A percentile compares a stretch with the other conserved stretches of the same genome.
These are phyloP conservation scores for Brettanomyces custersianus DNA, from an alignment of 805 yeast genomes.

Conservation along the genomic window DNA sequence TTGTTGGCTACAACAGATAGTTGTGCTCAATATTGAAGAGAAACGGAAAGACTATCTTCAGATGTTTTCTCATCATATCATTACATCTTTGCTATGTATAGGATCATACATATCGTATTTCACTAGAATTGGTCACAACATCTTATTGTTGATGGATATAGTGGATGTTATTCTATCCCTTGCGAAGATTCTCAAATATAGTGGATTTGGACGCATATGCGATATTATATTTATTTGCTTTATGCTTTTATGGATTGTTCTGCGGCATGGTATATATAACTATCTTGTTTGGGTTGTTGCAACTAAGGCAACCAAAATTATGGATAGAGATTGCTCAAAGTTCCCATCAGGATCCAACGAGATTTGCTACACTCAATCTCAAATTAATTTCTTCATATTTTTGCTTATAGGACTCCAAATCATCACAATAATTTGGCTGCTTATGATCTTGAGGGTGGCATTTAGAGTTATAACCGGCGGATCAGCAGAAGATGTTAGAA, in stretches of 20 bases:
- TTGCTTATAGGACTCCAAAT: constrained; percentile 61
- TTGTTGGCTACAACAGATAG: constrained; percentile 73
- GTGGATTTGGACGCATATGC: constrained; percentile 51
- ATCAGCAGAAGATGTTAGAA: constrained; percentile 80
- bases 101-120: constrained; percentile 72
- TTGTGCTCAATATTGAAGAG: constrained; percentile 69
- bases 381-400: constrained; percentile 39
- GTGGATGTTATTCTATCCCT: constrained; percentile 64
- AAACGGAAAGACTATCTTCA: constrained; percentile 75
- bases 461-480: constrained; percentile 59
- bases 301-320: constrained; percentile 33
- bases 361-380: constrained; percentile 41
- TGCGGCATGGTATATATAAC: constrained; percentile 69
- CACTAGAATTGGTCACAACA: constrained; percentile 70
- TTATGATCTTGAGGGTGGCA: constrained; percentile 62
- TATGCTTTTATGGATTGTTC: constrained; percentile 56
- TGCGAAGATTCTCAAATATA: constrained; percentile 73
- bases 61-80: constrained; percentile 84
- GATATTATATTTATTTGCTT: constrained; percentile 64
- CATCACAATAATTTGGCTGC: constrained; percentile 65
- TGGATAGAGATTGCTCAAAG: constrained; percentile 37
- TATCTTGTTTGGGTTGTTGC: constrained; percentile 55
- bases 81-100: constrained; percentile 56
- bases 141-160: constrained; percentile 72
- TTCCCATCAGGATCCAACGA: constrained; percentile 10